Base-by-base conservation (phyloP, 192 early-diverging fungal genomes). In the Backusella parvicylindrica region DNA sequence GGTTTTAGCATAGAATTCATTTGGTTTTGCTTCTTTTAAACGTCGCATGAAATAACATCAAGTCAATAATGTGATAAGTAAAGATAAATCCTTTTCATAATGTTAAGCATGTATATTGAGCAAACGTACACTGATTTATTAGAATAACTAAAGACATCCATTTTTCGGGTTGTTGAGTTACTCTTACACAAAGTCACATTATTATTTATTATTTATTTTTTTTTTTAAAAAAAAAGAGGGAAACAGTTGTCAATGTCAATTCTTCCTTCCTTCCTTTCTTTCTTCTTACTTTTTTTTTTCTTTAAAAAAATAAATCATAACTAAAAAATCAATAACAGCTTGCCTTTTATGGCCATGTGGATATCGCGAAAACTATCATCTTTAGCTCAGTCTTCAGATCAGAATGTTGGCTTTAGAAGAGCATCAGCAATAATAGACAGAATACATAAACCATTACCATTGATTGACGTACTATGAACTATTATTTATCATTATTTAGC, bases 311-410 rank as follows among this genome's bases (percentile, higher is more conserved):
- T 1, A 56, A 56, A 26, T 11, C 7, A 53, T 23, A 26, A 53
- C 21, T 21, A 53, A 53, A 6, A 23, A 53, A 53, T 23, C 9
- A 56, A 56, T 28, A 56, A 56, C 11, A 56, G 53, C 53, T 28
- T 56, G 53, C 53, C 53, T 56, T 26, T 26, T 56, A 56, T 56
- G 53, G 53, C 53, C 35, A 73, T 73, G 72, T 73, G 72, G 72
- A 37, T 73, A 60, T 64, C 72, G 21, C 72, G 63, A 41, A 73
- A 73, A 63, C 12, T 73, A 30, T 16, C 71, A 30, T 43, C 40
- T 9, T 32, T 73, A 33, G 23, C 53, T 6, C 32, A 53, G 28
- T 36, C 66, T 23, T 63, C 72, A 73, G 18, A 72, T 26, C 43
- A 32, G 16, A 32, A 72, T 1, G 16, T 18, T 50, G 18, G 15